A percentile compares a stretch with the other conserved stretches of the same genome.
Conservation (phyloP, 2,329 filamentous ascomycete genomes). For the Pleurostoma richardsiae region DNA sequence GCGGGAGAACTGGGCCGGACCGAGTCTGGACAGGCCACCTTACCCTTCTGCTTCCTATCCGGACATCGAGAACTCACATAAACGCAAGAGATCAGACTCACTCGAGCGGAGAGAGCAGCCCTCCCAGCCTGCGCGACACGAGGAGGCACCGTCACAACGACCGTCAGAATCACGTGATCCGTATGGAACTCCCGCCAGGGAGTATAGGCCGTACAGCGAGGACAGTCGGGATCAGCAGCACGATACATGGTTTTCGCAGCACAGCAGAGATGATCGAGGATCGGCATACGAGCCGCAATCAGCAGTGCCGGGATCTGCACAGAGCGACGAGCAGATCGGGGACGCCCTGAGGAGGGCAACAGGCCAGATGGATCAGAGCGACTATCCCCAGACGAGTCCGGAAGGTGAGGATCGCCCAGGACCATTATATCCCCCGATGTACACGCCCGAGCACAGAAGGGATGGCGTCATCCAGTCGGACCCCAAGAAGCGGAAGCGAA, state of each 20-base stretch:
- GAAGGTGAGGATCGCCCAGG: slow-evolving; percentile 45
- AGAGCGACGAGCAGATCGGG: slow-evolving; percentile 44
- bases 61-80: slow-evolving; percentile 47
- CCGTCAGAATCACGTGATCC: slow-evolving; percentile 28
- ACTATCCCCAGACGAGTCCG: slow-evolving; percentile 48
- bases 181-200: slow-evolving; percentile 36
- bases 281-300: slow-evolving; percentile 40
- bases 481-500: slow-evolving; percentile 66
- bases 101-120: slow-evolving; percentile 38
- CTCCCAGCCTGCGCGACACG: slow-evolving; percentile 23
- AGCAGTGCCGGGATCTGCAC: slow-evolving; percentile 35
- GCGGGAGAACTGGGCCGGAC: slow-evolving; percentile 34
- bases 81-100: slow-evolving; percentile 67
- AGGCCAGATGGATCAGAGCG: slow-evolving; percentile 40
- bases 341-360: slow-evolving; percentile 39
- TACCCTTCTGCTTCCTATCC: slow-evolving; percentile 34
- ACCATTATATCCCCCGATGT: slow-evolving; percentile 36
- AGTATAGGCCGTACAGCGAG: slow-evolving; percentile 39
- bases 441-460: slow-evolving; percentile 41
- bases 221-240: slow-evolving; percentile 36
- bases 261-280: slow-evolving; percentile 41
- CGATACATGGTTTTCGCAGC: slow-evolving; percentile 44
- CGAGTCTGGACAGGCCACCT: slow-evolving; percentile 33
- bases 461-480: slow-evolving; percentile 51
- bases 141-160: slow-evolving; percentile 19